phyloP scores from a whole-genome alignment of 2,329 filamentous ascomycete genomes.

The Fonsecaea multimorphosa region DNA sequence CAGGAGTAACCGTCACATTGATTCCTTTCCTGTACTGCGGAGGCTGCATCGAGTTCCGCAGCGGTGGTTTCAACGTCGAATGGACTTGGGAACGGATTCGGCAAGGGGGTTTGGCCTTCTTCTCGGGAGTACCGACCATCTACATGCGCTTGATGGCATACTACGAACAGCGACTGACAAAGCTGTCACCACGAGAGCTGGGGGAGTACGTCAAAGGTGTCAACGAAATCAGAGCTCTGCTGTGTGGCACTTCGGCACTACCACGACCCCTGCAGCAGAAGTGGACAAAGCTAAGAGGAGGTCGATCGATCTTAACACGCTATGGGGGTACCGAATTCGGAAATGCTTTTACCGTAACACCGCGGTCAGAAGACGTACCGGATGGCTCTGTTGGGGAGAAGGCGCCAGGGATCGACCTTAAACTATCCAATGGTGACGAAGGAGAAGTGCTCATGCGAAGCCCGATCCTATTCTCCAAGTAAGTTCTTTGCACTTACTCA shows the following conservation, averaged over 20 bases:
- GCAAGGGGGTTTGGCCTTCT: constrained; percentile 43
- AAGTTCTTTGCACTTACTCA: constrained; percentile 26
- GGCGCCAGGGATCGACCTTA: constrained; percentile 48
- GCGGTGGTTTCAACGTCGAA: constrained; percentile 44
- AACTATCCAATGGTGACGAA: constrained; percentile 51
- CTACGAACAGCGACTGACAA: constrained; percentile 30
- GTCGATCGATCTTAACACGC: constrained; percentile 49
- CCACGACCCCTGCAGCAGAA: constrained; percentile 57
- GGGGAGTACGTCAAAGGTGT: constrained; percentile 52
- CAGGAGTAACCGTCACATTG: constrained; percentile 39
- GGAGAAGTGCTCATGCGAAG: constrained; percentile 54
- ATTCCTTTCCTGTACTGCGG: constrained; percentile 46
- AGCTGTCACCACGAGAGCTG: constrained; percentile 28
- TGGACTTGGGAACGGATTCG: constrained; percentile 48
- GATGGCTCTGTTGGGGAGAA: constrained; percentile 42
- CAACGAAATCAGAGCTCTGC: constrained; percentile 26
- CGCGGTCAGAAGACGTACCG: constrained; percentile 19
- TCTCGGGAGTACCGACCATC: constrained; percentile 50
- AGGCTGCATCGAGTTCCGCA: constrained; percentile 51
- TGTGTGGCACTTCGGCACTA: constrained; percentile 52
- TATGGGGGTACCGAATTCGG: constrained; percentile 55
- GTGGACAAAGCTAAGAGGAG: constrained; percentile 51
- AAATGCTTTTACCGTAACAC: constrained; percentile 49
- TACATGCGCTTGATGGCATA: constrained; percentile 49
- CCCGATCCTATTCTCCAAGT: constrained; percentile 49